phyloP scores from a whole-genome alignment of 495 filamentous ascomycete genomes.

The Pseudevernia furfuracea region DNA sequence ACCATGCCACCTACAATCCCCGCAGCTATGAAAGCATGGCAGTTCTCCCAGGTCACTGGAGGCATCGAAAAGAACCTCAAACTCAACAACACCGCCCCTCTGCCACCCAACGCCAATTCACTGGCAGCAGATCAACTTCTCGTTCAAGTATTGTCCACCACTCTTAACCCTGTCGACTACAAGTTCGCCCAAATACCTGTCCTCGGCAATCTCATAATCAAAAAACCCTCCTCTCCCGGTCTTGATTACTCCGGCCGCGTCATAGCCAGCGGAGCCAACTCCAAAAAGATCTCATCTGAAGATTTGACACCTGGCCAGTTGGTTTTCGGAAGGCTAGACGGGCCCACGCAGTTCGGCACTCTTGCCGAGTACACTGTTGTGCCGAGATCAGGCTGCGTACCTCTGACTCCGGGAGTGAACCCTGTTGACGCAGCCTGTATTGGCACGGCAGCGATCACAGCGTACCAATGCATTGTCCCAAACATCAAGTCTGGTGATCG shows the following conservation, averaged over 20 bases:
- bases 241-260: constrained; percentile 60
- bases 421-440: constrained; percentile 36
- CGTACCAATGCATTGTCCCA: constrained; percentile 45
- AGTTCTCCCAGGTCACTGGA: constrained; percentile 42
- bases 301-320: constrained; percentile 42
- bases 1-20: constrained; percentile 17
- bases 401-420: constrained; percentile 37
- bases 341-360: constrained; percentile 41
- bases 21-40: constrained; percentile 55
- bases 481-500: constrained; percentile 39
- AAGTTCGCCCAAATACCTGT: constrained; percentile 52
- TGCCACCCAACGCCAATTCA: constrained; percentile 32
- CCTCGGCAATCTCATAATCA: constrained; percentile 36
- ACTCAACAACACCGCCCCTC: constrained; percentile 37
- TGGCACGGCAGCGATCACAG: constrained; percentile 41
- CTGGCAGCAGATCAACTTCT: constrained; percentile 42
- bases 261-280: constrained; percentile 25
- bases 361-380: constrained; percentile 47
- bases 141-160: constrained; percentile 46
- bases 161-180: constrained; percentile 66
- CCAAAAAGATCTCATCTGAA: constrained; percentile 10
- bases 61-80: constrained; percentile 52
- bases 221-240: constrained; percentile 48
- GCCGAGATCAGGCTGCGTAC: constrained; percentile 19
- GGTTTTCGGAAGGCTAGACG: constrained; percentile 46